phyloP scores from a whole-genome alignment of 495 filamentous ascomycete species.

The Hyphodiscus hymeniophilus region DNA sequence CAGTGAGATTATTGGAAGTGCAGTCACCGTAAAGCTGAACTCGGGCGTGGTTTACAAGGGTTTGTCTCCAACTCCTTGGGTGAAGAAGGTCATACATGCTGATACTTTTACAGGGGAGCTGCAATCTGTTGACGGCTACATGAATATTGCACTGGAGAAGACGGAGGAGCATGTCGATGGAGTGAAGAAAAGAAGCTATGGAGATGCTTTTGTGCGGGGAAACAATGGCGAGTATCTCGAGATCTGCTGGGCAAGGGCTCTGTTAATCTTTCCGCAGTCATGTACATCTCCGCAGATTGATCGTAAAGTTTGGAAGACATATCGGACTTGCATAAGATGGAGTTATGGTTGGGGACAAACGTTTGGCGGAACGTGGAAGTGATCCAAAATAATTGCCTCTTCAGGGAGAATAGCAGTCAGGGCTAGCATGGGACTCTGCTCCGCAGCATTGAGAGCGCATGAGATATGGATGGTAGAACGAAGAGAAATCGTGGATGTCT shows the following conservation, averaged over 20 bases:
- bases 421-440: too few species aligned
- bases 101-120: conserved; percentile 56
- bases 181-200: conserved; percentile 68
- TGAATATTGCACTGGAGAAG: conserved; percentile 97
- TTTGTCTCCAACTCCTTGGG: conserved; percentile 26
- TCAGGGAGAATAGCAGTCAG: too few species aligned
- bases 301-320: neutral
- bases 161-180: conserved; percentile 87
- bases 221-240: conserved; percentile 68
- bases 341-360: conserved; percentile 1
- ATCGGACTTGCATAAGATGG: conserved; percentile 6
- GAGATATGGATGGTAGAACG: too few species aligned
- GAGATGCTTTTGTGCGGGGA: conserved; percentile 91
- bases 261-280: conserved; percentile 35
- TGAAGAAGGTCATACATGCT: conserved; percentile 9
- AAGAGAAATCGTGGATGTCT: too few species aligned
- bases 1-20: conserved; percentile 81
- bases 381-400: neutral
- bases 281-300: conserved; percentile 70
- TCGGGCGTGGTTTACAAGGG: conserved; percentile 95
- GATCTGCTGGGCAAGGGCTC: conserved; percentile 5
- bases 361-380: neutral
- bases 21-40: conserved; percentile 92
- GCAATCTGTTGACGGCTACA: conserved; percentile 97
- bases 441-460: too few species aligned